Base-by-base conservation (phyloP, 768 basidiomycete species). In the Psilocybe cyanescens region DNA sequence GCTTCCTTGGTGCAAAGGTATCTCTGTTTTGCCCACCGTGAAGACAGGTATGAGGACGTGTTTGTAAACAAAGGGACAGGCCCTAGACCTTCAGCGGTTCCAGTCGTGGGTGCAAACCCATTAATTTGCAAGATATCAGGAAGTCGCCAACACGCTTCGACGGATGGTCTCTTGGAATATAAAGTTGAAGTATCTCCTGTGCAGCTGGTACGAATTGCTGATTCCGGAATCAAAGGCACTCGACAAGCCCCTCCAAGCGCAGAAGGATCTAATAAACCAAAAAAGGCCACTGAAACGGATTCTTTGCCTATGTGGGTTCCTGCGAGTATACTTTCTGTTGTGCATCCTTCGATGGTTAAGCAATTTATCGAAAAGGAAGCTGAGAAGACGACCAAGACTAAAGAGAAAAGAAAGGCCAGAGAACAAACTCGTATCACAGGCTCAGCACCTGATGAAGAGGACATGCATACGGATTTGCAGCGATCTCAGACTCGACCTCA, bases 241-340 rank as follows among this genome's bases (percentile, higher is more conserved):
- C 59, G 65, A 46, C n/a, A 61, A 3, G 58, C 66, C 30, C 69
- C 71, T 9, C 46, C 58, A 2, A 24, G 52, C 17, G 47, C 56
- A 11, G 54, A 53, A 37, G 58, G 48, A 53, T 35, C 52, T 28
- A 55, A 49, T 31, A 72, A 70, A 48, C 76, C 73, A 55, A 73
- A 77, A 24, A 72, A 76, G 29, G 73, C 78, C 12, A 79, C 80
- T 37, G 60, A 67, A 49, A 81, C 83, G 0, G 76, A 78, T 12
- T 73, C 76, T 14, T 66, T 86, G 41, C 75, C 80, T 31, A 67
- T 89, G 33, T 92, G 90, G 91, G 73, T 91, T 46, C 85, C 89
- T 0, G 88, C 83, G 3, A 79, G 75, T 44, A 83, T 92, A 71
- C 72, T 91, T 56, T 71, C 73, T 19, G 71, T 79, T 11, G 86